Evolutionary conservation across 2,329 filamentous ascomycete genomes (phyloP).

Genomic region (Cytospora schulzeri): DNA sequence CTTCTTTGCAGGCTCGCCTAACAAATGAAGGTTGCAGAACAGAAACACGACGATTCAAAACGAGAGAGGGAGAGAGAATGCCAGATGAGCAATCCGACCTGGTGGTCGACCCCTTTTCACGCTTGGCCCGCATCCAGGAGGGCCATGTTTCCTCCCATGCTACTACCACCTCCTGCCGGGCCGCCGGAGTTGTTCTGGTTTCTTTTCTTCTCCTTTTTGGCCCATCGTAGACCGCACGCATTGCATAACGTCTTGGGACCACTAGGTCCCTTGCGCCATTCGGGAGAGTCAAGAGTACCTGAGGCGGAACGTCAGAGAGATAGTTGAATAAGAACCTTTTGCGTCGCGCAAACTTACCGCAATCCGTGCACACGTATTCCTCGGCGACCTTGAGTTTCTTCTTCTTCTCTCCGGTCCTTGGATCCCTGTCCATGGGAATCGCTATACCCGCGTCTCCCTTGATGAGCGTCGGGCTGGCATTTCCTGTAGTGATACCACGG

Average conservation of each 20-base stretch:
- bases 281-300: slow-evolving; percentile 86
- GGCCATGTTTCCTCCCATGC: slow-evolving; percentile 12
- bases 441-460: slow-evolving; percentile 85
- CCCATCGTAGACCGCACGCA: slow-evolving; percentile 80
- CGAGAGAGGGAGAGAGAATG: background rate
- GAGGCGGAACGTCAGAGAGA: slow-evolving; percentile 21
- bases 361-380: slow-evolving; percentile 95
- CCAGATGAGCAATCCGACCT: background rate
- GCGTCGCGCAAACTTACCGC: slow-evolving; percentile 58
- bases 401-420: slow-evolving; percentile 75
- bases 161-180: slow-evolving; percentile 5
- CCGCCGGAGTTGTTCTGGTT: slow-evolving; percentile 31
- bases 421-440: slow-evolving; percentile 78
- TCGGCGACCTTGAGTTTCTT: slow-evolving; percentile 81
- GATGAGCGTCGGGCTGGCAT: slow-evolving; percentile 77
- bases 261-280: slow-evolving; percentile 92
- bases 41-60: background rate
- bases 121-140: slow-evolving; percentile 22
- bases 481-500: slow-evolving; percentile 83
- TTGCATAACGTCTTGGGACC: slow-evolving; percentile 96
- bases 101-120: background rate
- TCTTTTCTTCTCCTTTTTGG: slow-evolving; percentile 80
- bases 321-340: background rate
- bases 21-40: background rate
- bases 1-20: slow-evolving; percentile 4